A percentile compares a stretch with the other conserved stretches of the same genome.
These are phyloP conservation scores for Melanomma pulvis-pyrius DNA, from an alignment of 495 filamentous ascomycete genomes.

Conservation along the genomic window DNA sequence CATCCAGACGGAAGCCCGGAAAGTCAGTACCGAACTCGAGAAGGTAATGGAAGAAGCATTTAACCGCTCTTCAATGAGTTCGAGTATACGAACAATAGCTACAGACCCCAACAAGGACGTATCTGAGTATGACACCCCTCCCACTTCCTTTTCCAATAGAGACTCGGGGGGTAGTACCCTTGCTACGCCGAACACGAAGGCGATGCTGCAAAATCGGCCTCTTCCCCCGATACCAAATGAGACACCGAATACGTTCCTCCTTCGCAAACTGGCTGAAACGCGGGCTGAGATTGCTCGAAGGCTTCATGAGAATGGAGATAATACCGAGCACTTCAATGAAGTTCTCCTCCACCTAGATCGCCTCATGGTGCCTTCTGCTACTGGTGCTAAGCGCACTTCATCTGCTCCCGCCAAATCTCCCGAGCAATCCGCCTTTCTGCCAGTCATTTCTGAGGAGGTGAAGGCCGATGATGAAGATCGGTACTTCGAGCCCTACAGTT, in stretches of 20 bases:
- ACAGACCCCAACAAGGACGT: constrained; percentile 44
- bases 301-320: constrained; percentile 38
- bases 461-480: constrained; percentile 35
- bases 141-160: constrained; percentile 53
- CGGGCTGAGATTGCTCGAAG: constrained; percentile 56
- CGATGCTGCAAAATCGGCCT: constrained; percentile 38
- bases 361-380: constrained; percentile 48
- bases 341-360: constrained; percentile 65
- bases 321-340: constrained; percentile 54
- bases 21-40: constrained; percentile 67
- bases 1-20: constrained; percentile 64
- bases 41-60: constrained; percentile 82
- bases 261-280: constrained; percentile 59
- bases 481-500: constrained; percentile 23
- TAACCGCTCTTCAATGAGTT: constrained; percentile 66
- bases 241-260: constrained; percentile 52
- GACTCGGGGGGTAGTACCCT: constrained; percentile 50
- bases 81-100: constrained; percentile 47
- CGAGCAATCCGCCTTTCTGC: constrained; percentile 39
- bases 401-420: constrained; percentile 56
- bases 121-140: constrained; percentile 46
- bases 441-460: constrained; percentile 47
- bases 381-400: constrained; percentile 47
- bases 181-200: constrained; percentile 19
- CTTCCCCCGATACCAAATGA: constrained; percentile 46